Evolutionary conservation across 805 yeast species (phyloP).

Genomic region (Pichia eremophila): DNA sequence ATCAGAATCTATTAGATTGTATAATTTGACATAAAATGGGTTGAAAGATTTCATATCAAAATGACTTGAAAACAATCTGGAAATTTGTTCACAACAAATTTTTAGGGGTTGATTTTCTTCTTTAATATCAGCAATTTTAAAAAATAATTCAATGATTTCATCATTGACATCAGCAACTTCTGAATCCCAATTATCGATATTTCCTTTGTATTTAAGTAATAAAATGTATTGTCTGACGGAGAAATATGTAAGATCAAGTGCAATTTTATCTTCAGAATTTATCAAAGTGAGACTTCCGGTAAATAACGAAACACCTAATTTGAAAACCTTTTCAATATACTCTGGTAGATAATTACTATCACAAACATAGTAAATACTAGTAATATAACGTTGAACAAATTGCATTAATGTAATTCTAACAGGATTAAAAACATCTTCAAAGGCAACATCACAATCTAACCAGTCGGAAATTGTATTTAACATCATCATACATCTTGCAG

Average conservation of each 20-base stretch:
- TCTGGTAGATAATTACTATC: constrained; percentile 24
- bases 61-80: constrained; percentile 10
- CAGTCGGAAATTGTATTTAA: constrained; percentile 44
- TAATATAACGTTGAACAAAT: constrained; percentile 26
- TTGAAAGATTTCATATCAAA: constrained; percentile 26
- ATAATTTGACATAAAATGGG: constrained; percentile 28
- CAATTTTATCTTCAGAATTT: constrained; percentile 11
- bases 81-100: constrained; percentile 29
- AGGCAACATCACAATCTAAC: constrained; percentile 55
- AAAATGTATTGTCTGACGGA: constrained; percentile 35
- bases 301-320: constrained; percentile 29
- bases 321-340: constrained; percentile 24
- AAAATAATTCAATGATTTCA: constrained; percentile 35
- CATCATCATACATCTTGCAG: constrained; percentile 57
- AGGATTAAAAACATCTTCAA: constrained; percentile 42
- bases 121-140: constrained; percentile 8
- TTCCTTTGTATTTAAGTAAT: constrained; percentile 21
- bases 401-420: constrained; percentile 43
- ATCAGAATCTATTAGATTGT: constrained; percentile 21
- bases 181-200: constrained; percentile 29
- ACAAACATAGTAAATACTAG: constrained; percentile 24
- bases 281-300: constrained; percentile 38
- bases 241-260: constrained; percentile 35
- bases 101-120: constrained; percentile 24
- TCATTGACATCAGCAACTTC: constrained; percentile 28